Evolutionary conservation across 73 alveolate genomes (phyloP), one percentile per base, ranked within the genome.

Genomic region (Diophrys sp.): DNA sequence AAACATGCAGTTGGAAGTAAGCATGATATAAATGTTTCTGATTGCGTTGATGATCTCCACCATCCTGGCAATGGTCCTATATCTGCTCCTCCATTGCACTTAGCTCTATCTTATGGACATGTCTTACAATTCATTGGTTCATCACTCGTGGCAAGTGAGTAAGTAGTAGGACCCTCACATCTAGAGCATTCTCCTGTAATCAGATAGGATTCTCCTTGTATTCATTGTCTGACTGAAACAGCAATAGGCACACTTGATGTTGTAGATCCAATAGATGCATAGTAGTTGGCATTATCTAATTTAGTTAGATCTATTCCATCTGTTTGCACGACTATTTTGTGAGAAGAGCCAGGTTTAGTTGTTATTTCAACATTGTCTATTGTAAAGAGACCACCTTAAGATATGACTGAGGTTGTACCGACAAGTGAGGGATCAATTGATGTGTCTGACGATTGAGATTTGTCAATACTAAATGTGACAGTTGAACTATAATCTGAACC

Each of bases 11-110:
- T 67, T 0, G 87, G 57, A 55, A 54, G 32, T 56, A 82, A 81
- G 34, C 94, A 87, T 1, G 67, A 69, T 0, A 87, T 67, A 44
- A 87, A 82, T 34, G 74, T 87, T 2, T 86, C 90, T 2, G 91
- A 34, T 8, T 77, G 26, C 56, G 74, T 74, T n/a, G 87, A 29
- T n/a, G 79, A 73, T 69, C 94, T 73, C 91, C 94, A 87, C 75
- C 83, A 87, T 1, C 93, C 93, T 27, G 93, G 87, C 54, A 56
- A 73, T 32, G 90, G 90, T 24, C 82, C 85, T 24, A 85, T 73
- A 33, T 75, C 54, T 0, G 83, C 33, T 18, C 93, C 93, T 62
- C 93, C 93, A 26, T 54, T 66, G 56, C 93, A 85, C 31, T 54
- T 23, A 1, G 87, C 74, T 14, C 2, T 30, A 11, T 5, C 31